phyloP scores from a whole-genome alignment of 495 filamentous ascomycete species.

The Pseudevernia furfuracea region DNA sequence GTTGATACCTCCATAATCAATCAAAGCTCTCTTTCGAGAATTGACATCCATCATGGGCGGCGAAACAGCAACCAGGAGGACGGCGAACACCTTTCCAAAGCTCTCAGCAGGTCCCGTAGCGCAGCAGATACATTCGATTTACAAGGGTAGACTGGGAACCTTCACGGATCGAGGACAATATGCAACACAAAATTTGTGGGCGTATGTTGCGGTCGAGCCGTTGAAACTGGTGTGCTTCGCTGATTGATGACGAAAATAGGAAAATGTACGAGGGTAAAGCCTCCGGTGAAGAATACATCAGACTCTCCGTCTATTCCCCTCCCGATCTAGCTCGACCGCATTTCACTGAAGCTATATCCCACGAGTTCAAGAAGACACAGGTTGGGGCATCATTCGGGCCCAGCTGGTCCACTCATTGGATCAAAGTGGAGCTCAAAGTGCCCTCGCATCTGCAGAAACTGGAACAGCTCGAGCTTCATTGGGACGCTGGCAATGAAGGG shows the following conservation, averaged over 20 bases:
- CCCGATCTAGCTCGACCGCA: conserved; percentile 71
- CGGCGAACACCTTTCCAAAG: conserved; percentile 41
- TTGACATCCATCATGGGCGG: conserved; percentile 35
- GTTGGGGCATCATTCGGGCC: conserved; percentile 81
- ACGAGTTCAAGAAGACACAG: conserved; percentile 66
- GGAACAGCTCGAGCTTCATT: conserved; percentile 81
- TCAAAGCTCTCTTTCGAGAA: neutral
- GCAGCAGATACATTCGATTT: conserved; percentile 80
- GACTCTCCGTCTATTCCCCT: conserved; percentile 79
- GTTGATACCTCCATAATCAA: no score
- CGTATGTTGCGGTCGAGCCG: conserved; percentile 35
- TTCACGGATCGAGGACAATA: conserved; percentile 81
- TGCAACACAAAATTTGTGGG: conserved; percentile 63
- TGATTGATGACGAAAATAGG: conserved; percentile 32
- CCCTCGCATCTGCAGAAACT: conserved; percentile 63
- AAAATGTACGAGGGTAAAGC: conserved; percentile 70
- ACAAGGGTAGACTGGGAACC: conserved; percentile 72
- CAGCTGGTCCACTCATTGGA: conserved; percentile 99
- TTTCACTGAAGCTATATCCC: conserved; percentile 81
- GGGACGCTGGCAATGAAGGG: conserved; percentile 89
- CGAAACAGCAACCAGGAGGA: conserved; percentile 27
- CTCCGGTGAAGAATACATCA: conserved; percentile 66
- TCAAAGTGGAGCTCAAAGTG: conserved; percentile 70
- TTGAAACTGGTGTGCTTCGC: neutral
- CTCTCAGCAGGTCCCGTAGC: conserved; percentile 58